Evolutionary conservation across 2,329 filamentous ascomycete species (phyloP).

Genomic region (Blastomyces silverae): DNA sequence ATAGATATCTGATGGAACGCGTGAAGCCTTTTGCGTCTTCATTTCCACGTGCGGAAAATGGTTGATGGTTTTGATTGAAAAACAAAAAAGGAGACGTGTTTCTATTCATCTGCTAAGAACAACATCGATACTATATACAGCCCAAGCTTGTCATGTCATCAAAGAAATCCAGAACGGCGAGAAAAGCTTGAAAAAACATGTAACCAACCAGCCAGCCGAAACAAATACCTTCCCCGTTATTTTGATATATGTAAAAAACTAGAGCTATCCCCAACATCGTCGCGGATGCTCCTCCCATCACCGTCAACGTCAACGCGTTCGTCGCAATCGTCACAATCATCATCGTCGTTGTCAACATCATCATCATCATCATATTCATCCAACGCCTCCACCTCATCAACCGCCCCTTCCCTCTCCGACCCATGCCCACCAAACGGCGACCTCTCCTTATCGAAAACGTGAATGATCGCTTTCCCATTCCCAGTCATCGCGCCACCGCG

Average conservation of each 20-base stretch:
- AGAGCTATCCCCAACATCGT: not conserved
- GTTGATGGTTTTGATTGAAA: no score
- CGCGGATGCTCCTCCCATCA: not conserved
- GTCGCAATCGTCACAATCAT: constrained; percentile 20
- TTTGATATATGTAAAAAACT: constrained; percentile 7
- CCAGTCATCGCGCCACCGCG: constrained; percentile 41
- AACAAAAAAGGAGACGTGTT: no score
- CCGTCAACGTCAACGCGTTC: constrained; percentile 24
- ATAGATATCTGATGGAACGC: no score
- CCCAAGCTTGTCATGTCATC: no score
- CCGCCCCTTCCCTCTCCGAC: constrained; percentile 61
- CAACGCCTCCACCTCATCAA: constrained; percentile 84
- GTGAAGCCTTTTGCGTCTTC: no score
- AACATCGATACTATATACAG: no score
- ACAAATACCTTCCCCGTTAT: not conserved
- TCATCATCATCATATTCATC: constrained; percentile 55
- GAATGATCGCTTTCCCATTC: constrained; percentile 77
- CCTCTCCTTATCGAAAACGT: constrained; percentile 65
- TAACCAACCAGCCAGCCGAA: not conserved
- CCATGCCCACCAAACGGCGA: constrained; percentile 42
- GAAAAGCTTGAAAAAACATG: not conserved
- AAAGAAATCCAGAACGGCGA: no score
- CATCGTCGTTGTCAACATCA: constrained; percentile 19
- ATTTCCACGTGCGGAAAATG: no score
- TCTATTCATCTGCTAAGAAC: no score